phyloP scores from a whole-genome alignment of 495 filamentous ascomycete species.

The Penicillium chermesinum region DNA sequence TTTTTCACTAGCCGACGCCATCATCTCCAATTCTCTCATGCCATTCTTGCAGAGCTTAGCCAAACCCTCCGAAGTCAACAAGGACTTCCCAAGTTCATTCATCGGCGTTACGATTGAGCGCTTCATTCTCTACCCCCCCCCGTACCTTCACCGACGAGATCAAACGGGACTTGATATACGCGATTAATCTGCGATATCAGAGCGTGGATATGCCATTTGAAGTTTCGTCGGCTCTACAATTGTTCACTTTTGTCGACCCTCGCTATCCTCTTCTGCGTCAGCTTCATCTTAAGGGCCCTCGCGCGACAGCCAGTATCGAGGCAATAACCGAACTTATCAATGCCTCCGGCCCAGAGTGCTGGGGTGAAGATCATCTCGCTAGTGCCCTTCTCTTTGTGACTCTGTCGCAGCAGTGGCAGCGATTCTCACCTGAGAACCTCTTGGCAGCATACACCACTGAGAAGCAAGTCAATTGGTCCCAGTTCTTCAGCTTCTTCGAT shows the following conservation, averaged over 20 bases:
- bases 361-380: constrained; percentile 78
- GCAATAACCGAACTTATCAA: constrained; percentile 58
- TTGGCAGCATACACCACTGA: constrained; percentile 54
- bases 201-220: constrained; percentile 61
- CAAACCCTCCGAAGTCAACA: constrained; percentile 48
- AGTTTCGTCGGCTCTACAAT: constrained; percentile 66
- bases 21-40: constrained; percentile 66
- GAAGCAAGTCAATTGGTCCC: constrained; percentile 69
- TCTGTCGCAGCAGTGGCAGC: constrained; percentile 56
- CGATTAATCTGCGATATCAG: constrained; percentile 63
- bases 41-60: constrained; percentile 70
- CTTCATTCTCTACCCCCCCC: constrained; percentile 74
- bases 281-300: constrained; percentile 69
- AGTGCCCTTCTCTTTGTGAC: constrained; percentile 79
- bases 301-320: constrained; percentile 49
- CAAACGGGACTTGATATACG: constrained; percentile 61
- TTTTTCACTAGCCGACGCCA: constrained; percentile 65
- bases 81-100: constrained; percentile 61
- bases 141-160: constrained; percentile 72
- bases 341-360: constrained; percentile 58
- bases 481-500: constrained; percentile 78
- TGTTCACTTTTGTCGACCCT: constrained; percentile 63
- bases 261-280: constrained; percentile 65
- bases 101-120: constrained; percentile 74
- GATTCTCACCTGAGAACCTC: constrained; percentile 69